phyloP scores from a whole-genome alignment of 2,329 filamentous ascomycete species.

The Colletotrichum sp. region DNA sequence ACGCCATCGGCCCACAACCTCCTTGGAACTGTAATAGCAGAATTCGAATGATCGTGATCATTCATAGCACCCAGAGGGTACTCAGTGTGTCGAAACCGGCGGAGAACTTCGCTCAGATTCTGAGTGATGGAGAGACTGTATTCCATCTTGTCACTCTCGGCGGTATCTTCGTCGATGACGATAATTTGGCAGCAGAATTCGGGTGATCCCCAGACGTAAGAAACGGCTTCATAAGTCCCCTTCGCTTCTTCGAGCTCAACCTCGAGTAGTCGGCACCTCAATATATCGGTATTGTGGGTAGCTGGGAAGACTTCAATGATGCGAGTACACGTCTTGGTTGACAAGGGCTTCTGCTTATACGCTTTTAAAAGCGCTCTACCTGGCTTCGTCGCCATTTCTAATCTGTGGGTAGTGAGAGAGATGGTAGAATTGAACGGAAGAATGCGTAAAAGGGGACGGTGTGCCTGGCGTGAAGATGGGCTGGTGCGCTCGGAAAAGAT shows the following conservation, averaged over 20 bases:
- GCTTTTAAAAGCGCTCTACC: accelerated
- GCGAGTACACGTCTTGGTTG: background rate
- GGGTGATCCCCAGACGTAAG: background rate
- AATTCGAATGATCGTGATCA: background rate
- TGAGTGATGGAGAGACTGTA: background rate
- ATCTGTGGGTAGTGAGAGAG: background rate
- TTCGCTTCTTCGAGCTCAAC: background rate
- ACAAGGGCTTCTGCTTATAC: background rate
- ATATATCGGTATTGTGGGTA: background rate
- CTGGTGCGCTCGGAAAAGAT: background rate
- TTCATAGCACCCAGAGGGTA: background rate
- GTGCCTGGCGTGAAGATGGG: background rate
- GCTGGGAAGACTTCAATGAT: background rate
- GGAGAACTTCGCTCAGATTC: background rate
- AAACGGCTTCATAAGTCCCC: background rate
- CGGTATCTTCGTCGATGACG: background rate
- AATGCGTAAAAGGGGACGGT: accelerated
- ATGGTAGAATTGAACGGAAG: background rate
- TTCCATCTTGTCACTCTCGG: background rate
- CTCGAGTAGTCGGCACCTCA: background rate
- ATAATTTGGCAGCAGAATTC: background rate
- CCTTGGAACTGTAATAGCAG: background rate
- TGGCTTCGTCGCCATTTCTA: background rate
- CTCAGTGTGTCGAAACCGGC: background rate
- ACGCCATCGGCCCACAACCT: background rate